Base-by-base conservation (phyloP, 2,329 filamentous ascomycete genomes). In the Pseudogymnoascus sp. region DNA sequence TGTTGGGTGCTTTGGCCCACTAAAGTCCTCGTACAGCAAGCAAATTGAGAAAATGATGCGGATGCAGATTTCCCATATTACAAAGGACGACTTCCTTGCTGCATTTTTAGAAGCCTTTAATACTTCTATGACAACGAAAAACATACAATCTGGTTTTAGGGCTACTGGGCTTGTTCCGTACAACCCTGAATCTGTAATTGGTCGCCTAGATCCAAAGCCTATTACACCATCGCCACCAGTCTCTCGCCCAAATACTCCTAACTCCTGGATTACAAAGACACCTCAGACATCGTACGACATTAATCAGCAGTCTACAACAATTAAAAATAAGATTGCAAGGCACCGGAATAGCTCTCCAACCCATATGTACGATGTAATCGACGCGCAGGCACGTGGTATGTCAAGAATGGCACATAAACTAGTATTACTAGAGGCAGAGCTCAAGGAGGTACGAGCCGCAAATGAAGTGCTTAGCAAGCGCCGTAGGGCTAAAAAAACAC, bases 1-100 rank as follows among this genome's bases (percentile, higher is more conserved):
- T 68, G 67, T 75, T 12, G 69, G 67, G 36, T 71, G 67, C 62
- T 76, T 75, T 64, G 58, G 64, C 33, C 67, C 64, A 45, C 65
- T 75, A 23, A 73, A 73, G 65, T 35, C 42, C 11, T 63, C 64
- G 35, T 74, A 75, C 64, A 28, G 68, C 5, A 19, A 63, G 38
- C 14, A 66, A 41, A 65, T 75, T 52, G 59, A 66, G 39, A 49
- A 59, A 19, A 63, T 70, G 25, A 67, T 68, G 11, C 60, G 65
- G 35, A 19, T 45, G 52, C 23, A 62, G 58, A 69, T 19, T 19
- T 1, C 68, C 61, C 63, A 70, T 62, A 70, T 73, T 63, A 67
- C 55, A 19, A 70, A 70, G 58, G 58, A 58, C 23, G 66, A 67
- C 33, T 69, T 70, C 60, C 41, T 68, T 55, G 63, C 61, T 60